Evolutionary conservation across 108 stramenopile genomes (phyloP), one percentile per base, ranked within the genome.

Genomic region (Aurantiochytrium sp.): DNA sequence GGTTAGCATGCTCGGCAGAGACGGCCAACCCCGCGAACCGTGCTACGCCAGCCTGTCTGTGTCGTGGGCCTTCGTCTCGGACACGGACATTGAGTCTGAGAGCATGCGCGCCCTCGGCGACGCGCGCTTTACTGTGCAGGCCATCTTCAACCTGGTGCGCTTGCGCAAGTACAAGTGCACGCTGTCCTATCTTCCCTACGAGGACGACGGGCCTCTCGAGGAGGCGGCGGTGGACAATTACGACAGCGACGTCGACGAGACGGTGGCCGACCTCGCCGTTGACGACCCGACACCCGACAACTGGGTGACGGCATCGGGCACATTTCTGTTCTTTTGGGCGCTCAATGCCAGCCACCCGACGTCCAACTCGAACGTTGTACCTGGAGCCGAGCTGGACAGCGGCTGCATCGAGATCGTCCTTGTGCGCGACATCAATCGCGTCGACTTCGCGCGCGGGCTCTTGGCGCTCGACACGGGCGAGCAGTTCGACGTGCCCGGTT

Each of bases 1-100:
- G 27, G 73, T 81, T 0, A 12, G 32, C 27, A 48, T 48, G 73
- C 73, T 81, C 10, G 36, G 32, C 45, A n/a, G 12, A 12, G 73
- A 81, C 39, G 73, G 73, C 39, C n/a, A 41, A 12, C 21, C 24
- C 19, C 39, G 50, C 39, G 42, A 41, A 12, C 42, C 39, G 0
- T 48, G 42, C 42, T 81, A 22, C 24, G 39, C 45, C 73, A 48
- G 73, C 30, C 39, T 81, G 6, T 81, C 73, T 17, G 17, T 81
- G 6, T 12, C 42, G 6, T 81, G 73, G 73, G 73, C 42, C 45
- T 48, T 81, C 32, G 73, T 81, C 17, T 41, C 73, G 6, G 73
- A 81, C 30, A 48, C 45, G 36, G 73, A 81, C 45, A 81, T 81
- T 48, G 73, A 81, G 12, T 81, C 73, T 19, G 73, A 81, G 30